Evolutionary conservation across 805 yeast species (phyloP), one percentile per base, ranked within the genome.

Genomic region (Nakazawaea ishiwadae): DNA sequence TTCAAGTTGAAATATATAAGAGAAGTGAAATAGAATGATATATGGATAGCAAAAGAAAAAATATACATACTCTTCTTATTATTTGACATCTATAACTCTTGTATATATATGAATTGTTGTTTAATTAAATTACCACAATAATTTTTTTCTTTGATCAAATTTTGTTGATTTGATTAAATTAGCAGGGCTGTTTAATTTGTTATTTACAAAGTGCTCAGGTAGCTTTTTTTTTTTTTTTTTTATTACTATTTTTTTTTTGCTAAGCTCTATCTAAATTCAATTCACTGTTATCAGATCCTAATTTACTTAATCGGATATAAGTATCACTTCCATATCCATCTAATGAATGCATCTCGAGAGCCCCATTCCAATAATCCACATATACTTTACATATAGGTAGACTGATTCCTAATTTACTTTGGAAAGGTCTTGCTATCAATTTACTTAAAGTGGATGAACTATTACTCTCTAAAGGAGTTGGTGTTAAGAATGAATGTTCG

Each of bases 361-460:
- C 85, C 5, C 98, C 98, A 51, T 90, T 93, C 98, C 98, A 91
- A 60, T 91, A 91, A 52, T 91, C 97, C 0, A 96, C 87, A 56
- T 91, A 91, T 0, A 90, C 87, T 51, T 86, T 81, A 53, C 96
- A 84, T 84, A 91, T 80, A 0, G 98, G 96, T 46, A 91, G 66
- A 0, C 97, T 96, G 45, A 91, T 72, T 0, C 97, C 97, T 21
- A 91, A 63, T 39, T 84, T 84, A 51, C 74, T 75, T 45, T 84
- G 75, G 20, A 84, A 79, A 1, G 93, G 84, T 47, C 97, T 73
- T 24, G 81, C 71, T 31, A 84, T 75, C 52, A 90, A 69, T 21
- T 77, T 71, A 39, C 73, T 69, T 44, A 90, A 65, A 1, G 93
- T 83, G 4, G 80, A 71, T 27, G 57, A 56, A 35, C 65, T 65